A percentile compares a stretch with the other conserved stretches of the same genome.
Conservation (phyloP, 2,329 filamentous ascomycete species). For the Monosporascus sp. region DNA sequence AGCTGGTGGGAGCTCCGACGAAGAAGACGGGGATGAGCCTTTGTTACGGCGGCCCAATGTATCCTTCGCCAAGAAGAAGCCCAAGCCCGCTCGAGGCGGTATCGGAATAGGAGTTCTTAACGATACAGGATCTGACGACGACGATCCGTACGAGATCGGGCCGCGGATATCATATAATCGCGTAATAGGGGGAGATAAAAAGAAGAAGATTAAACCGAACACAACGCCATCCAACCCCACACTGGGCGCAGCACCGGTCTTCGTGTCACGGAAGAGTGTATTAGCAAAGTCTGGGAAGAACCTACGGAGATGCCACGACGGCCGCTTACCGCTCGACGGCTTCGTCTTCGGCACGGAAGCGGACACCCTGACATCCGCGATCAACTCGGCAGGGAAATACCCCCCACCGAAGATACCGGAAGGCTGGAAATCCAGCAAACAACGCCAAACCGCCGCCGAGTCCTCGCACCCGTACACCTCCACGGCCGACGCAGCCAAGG, state of each 20-base stretch:
- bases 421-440: conserved; percentile 66
- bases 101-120: conserved; percentile 88
- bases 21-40: conserved; percentile 39
- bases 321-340: conserved; percentile 70
- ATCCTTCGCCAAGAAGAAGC: conserved; percentile 43
- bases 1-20: conserved; percentile 32
- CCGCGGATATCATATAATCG: conserved; percentile 85
- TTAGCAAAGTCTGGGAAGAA: conserved; percentile 36
- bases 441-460: conserved; percentile 19
- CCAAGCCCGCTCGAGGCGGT: conserved; percentile 50
- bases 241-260: conserved; percentile 63
- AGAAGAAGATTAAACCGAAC: conserved; percentile 50
- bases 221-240: conserved; percentile 57
- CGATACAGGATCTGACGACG: conserved; percentile 90
- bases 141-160: conserved; percentile 88
- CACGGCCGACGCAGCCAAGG: conserved; percentile 70
- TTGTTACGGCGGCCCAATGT: conserved; percentile 17
- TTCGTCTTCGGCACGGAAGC: conserved; percentile 64
- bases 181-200: conserved; percentile 75
- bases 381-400: conserved; percentile 42
- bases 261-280: conserved; percentile 62
- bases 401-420: conserved; percentile 62
- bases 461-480: conserved; percentile 49
- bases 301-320: conserved; percentile 74
- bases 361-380: conserved; percentile 41